phyloP scores from a whole-genome alignment of 2,329 filamentous ascomycete genomes.

The Aspergillus pseudoterreus region DNA sequence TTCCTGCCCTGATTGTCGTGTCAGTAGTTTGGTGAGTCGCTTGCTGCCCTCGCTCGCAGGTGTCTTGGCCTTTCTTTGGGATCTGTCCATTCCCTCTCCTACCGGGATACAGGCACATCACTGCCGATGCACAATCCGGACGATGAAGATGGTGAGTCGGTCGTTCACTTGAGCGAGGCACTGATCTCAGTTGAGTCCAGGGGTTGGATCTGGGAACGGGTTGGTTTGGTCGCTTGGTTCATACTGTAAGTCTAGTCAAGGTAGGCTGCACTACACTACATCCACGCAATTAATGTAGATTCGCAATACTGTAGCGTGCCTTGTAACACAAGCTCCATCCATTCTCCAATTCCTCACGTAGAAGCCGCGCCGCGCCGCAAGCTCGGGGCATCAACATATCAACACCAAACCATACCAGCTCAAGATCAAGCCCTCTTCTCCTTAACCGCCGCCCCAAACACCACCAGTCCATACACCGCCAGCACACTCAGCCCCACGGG shows the following conservation, averaged over 20 bases:
- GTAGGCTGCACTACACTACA: slow-evolving; percentile 4
- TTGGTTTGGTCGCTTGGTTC: neutral
- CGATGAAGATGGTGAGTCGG: slow-evolving; percentile 1
- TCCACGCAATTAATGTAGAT: slow-evolving; percentile 2
- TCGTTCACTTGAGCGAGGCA: neutral
- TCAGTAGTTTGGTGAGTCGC: slow-evolving; percentile 29
- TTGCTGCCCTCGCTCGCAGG: neutral
- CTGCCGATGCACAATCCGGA: neutral
- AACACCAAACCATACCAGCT: neutral
- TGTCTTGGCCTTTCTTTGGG: neutral
- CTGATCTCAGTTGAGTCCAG: neutral
- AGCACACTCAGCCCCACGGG: slow-evolving; percentile 75
- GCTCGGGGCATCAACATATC: neutral
- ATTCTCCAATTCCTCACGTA: neutral
- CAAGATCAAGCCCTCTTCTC: slow-evolving; percentile 24
- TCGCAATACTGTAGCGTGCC: neutral
- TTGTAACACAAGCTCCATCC: neutral
- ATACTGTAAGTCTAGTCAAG: slow-evolving; percentile 12
- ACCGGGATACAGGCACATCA: neutral
- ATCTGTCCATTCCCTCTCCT: neutral
- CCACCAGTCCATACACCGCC: slow-evolving; percentile 72
- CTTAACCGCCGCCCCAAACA: slow-evolving; percentile 69
- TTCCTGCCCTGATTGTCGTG: slow-evolving; percentile 29
- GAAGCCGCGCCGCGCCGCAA: neutral
- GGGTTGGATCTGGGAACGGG: neutral